Evolutionary conservation across 2,329 filamentous ascomycete genomes (phyloP), one percentile per base, ranked within the genome.

Genomic region (Fulvia fulva): DNA sequence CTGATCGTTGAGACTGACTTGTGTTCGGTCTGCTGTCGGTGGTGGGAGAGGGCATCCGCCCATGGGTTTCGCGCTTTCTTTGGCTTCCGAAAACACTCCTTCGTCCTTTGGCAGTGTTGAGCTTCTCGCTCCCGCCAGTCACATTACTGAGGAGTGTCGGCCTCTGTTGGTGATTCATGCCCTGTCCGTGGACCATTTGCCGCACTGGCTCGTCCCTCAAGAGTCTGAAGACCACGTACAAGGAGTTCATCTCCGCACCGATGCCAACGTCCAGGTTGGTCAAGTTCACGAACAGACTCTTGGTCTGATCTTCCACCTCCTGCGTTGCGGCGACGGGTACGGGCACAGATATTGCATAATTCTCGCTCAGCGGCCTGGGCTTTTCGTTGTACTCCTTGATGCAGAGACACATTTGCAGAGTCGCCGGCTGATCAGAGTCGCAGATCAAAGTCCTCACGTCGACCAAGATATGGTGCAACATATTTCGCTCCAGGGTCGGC

Each of bases 211-310:
- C 83, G 51, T 80, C 79, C 2, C 86, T 82, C 51, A 91, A 81
- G 7, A 97, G 83, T 67, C 89, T 91, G 63, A 94, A 88, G 3
- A 97, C 86, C 1, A 99, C 80, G 71, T 89, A 97, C 21, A 97
- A 76, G 3, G 84, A 84, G 50, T 88, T 88, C 8, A 84, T 81
- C 2, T 87, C 77, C n/a, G 80, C 77, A 11, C 78, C 80, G 65
- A 86, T 81, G n/a, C 83, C 83, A 57, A 87, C 79, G 67, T 97
- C 92, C 51, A 86, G 83, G 0, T 89, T 83, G 41, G 87, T 90
- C 19, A 99, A 78, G 68, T 97, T 91, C 2, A 90, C 87, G 66
- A 97, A 97, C 1, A 99, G 80, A 0, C 91, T 95, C 69, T 88
- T 90, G 70, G 92, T 84, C 69, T 87, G 87, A 22, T 84, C 82